Conservation (phyloP, 176 grass and related monocot genomes). For the Melocanna baccifera region DNA sequence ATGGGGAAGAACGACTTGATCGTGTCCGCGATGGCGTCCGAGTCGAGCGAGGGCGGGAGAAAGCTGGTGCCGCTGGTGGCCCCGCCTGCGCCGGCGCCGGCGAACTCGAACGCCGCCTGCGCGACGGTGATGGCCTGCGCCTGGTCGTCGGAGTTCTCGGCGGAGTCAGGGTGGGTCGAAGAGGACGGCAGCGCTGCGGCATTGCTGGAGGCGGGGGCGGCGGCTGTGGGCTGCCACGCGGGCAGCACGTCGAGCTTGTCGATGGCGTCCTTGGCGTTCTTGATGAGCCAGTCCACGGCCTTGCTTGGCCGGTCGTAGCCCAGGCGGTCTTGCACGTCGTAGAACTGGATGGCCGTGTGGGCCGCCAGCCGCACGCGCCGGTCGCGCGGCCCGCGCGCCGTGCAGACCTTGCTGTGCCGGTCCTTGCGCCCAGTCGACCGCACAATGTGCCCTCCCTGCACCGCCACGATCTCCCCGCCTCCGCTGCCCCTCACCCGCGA, state of each 20-base stretch:
- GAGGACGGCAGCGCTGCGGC: slow-evolving; percentile 40
- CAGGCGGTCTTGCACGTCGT: slow-evolving; percentile 92
- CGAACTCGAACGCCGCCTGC: slow-evolving; percentile 50
- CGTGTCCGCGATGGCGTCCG: slow-evolving; percentile 89
- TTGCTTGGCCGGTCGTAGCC: slow-evolving; percentile 98
- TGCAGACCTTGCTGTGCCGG: slow-evolving; percentile 98
- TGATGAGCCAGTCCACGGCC: slow-evolving; percentile 98
- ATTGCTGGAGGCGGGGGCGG: slow-evolving; percentile 18
- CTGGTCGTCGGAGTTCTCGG: slow-evolving; percentile 51
- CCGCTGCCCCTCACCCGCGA: slow-evolving; percentile 44
- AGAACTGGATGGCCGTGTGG: slow-evolving; percentile 98
- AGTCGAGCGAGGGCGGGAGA: slow-evolving; percentile 78
- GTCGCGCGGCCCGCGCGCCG: slow-evolving; percentile 77
- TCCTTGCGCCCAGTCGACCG: slow-evolving; percentile 91
- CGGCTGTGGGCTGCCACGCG: slow-evolving; percentile 58
- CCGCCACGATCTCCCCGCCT: slow-evolving; percentile 79
- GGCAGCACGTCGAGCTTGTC: slow-evolving; percentile 78
- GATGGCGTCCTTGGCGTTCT: slow-evolving; percentile 90
- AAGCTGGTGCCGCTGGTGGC: slow-evolving; percentile 38
- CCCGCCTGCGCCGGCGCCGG: not conserved
- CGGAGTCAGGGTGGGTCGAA: slow-evolving; percentile 39
- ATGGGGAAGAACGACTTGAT: slow-evolving; percentile 98
- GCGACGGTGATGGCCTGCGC: slow-evolving; percentile 59
- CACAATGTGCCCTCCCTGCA: slow-evolving; percentile 94
- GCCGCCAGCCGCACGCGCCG: slow-evolving; percentile 81